Evolutionary conservation across 1,284 basidiomycete genomes (phyloP).

Genomic region (Afroboletus lepidellus): DNA sequence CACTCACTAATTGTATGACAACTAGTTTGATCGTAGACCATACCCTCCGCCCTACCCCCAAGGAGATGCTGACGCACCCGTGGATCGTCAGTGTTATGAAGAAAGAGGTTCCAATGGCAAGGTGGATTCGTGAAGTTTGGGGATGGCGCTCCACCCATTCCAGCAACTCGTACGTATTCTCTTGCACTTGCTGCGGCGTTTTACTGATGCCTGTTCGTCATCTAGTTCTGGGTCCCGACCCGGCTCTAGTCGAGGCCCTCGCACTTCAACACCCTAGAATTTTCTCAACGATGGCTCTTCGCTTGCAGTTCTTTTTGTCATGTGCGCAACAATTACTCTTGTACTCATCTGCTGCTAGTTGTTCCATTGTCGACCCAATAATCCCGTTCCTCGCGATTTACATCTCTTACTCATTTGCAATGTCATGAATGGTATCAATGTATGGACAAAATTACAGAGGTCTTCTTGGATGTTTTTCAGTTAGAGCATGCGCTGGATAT

Average conservation of each 20-base stretch:
- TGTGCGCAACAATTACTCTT: constrained; percentile 24
- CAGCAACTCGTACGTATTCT: constrained; percentile 19
- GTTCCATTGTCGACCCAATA: constrained; percentile 9
- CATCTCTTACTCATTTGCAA: constrained; percentile 11
- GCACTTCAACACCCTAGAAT: constrained; percentile 26
- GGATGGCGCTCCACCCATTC: constrained; percentile 58
- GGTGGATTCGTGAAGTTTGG: constrained; percentile 91
- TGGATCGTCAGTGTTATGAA: constrained; percentile 83
- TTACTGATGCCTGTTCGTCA: background rate
- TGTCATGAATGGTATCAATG: constrained; percentile 16
- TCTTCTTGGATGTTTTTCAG: constrained; percentile 4
- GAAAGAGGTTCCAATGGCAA: constrained; percentile 83
- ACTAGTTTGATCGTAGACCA: constrained; percentile 58
- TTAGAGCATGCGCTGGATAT: background rate
- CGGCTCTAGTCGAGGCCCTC: constrained; percentile 39
- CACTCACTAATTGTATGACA: constrained; percentile 1
- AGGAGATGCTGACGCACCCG: constrained; percentile 82
- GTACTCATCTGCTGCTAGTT: constrained; percentile 19
- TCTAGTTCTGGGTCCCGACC: constrained; percentile 37
- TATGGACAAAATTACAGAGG: constrained; percentile 21
- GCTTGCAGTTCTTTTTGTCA: constrained; percentile 8
- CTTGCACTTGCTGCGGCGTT: background rate
- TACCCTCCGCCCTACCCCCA: constrained; percentile 76
- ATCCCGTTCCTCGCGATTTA: constrained; percentile 18
- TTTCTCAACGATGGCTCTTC: constrained; percentile 1